phyloP scores from a whole-genome alignment of 169 alveolate genomes.

The Prorocentrum cordatum region DNA sequence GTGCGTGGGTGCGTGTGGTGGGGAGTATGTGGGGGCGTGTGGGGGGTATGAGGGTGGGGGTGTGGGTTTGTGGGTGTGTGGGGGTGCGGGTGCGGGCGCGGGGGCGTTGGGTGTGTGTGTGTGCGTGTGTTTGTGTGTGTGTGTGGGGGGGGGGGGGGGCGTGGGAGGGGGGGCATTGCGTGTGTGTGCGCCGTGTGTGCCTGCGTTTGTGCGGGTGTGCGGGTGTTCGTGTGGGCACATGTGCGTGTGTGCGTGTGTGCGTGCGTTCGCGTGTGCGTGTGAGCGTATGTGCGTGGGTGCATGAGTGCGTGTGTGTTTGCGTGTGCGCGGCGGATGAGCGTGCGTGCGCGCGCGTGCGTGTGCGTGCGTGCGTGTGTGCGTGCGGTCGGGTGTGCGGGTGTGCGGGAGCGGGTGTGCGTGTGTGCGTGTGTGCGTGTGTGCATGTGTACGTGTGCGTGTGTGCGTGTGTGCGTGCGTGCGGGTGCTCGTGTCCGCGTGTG shows the following conservation, averaged over 20 bases:
- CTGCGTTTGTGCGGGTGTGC: too few relatives aligned
- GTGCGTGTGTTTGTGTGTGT: too few relatives aligned
- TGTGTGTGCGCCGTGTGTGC: too few relatives aligned
- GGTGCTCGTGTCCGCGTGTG: not conserved
- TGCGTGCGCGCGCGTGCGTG: not conserved
- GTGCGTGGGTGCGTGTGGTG: too few relatives aligned
- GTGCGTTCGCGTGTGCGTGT: not conserved
- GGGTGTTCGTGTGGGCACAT: not conserved
- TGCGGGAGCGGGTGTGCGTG: not conserved
- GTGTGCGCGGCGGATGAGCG: not conserved
- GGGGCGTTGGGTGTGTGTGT: too few relatives aligned
- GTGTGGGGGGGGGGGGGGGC: too few relatives aligned
- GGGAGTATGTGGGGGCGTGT: too few relatives aligned
- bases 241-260: not conserved
- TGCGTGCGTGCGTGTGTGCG: not conserved
- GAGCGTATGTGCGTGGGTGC: not conserved
- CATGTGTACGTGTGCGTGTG: not conserved
- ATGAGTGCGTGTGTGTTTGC: not conserved
- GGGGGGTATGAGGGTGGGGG: too few relatives aligned
- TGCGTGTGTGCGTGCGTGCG: not conserved
- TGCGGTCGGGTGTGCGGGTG: not conserved
- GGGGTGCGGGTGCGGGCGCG: too few relatives aligned
- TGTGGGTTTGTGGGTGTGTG: too few relatives aligned
- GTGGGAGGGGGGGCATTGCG: too few relatives aligned
- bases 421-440: not conserved